Base-by-base conservation (phyloP, 2,329 filamentous ascomycete species). In the Boeremia lycopersici region DNA sequence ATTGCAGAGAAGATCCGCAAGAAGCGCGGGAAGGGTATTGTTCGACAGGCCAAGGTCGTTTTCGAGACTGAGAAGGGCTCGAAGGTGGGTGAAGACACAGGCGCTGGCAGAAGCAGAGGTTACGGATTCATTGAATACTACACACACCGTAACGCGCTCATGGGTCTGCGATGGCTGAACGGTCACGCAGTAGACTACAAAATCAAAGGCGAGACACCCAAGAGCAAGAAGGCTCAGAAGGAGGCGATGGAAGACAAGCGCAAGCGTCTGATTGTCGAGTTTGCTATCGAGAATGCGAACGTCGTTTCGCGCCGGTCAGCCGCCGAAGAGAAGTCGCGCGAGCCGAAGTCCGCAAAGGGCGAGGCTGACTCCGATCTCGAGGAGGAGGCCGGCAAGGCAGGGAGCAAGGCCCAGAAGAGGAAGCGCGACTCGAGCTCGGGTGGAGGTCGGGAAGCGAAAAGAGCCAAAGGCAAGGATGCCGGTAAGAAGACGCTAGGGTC, bases 111-210 rank as follows among this genome's bases (percentile, higher is more conserved):
- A 71, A 95, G 90, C 73, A 86, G 93, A 73, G 95, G 95, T 5
- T 99, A 99, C 73, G 95, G 96, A 11, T 99, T 99, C 79, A 89
- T 99, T 63, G 95, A 99, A 78, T 99, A 97, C 77, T 89, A 87
- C 61, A 95, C 90, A 28, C 95, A 99, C 71, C 89, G 95, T 44
- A 93, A 89, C 81, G 95, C 95, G 12, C 82, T 99, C 34, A 98
- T 98, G 91, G 95, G 91, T 23, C 80, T 99, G 59, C 84, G 95
- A 41, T 98, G 91, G 87, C 82, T 99, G 53, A 99, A 99, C 73
- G 93, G 93, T 1, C 88, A 87, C 61, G 78, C 81, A 8, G 77
- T 88, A 34, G 82, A 77, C 41, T 82, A 82, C 67, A 68, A 77
- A 50, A 76, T 81, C 34, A 74, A 78, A 48, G 71, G 75, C 67